Evolutionary conservation across 2,329 filamentous ascomycete genomes (phyloP), one percentile per base, ranked within the genome.

Genomic region (Thielaviopsis ethacetica): DNA sequence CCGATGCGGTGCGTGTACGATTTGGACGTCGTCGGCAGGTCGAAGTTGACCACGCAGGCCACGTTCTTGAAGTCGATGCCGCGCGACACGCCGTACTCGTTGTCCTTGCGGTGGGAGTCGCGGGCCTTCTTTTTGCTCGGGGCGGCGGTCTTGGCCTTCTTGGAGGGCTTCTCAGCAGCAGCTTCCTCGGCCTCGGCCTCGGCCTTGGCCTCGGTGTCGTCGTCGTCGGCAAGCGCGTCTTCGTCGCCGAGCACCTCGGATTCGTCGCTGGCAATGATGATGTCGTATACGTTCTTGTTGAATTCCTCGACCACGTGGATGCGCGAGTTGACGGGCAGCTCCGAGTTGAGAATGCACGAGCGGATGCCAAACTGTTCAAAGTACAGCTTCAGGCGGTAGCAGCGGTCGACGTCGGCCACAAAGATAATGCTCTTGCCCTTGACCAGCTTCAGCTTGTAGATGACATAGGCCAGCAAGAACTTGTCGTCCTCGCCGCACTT

Each of bases 41-140:
- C 93, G 70, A 98, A 98, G 73, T 98, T 98, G 68, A 98, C 82
- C 24, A 98, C 91, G 63, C 88, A 90, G 2, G 89, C 84, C 58
- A 98, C 91, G 67, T 96, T 91, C 67, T 93, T 85, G 75, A 98
- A 98, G 71, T 98, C 93, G 65, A 98, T 94, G 60, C 91, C 93
- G 65, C 93, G 82, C 12, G 91, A 91, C n/a, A 98, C 85, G 19
- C 93, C 91, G 66, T 93, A 98, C 67, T 98, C 93, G 63, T 87
- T 85, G 66, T 94, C 87, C 30, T 75, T 76, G 65, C 83, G 84
- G 5, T 76, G 73, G 17, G 77, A 76, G 68, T 84, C 83, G 61
- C 81, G 80, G 68, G 84, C 86, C 69, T 85, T 86, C 63, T 78
- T 77, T 53, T 58, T 61, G 12, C 52, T 51, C 38, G 38, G 38